A percentile compares a stretch with the other conserved stretches of the same genome.
Conservation (phyloP, 2,329 filamentous ascomycete genomes). For the Thielaviopsis cerberus region DNA sequence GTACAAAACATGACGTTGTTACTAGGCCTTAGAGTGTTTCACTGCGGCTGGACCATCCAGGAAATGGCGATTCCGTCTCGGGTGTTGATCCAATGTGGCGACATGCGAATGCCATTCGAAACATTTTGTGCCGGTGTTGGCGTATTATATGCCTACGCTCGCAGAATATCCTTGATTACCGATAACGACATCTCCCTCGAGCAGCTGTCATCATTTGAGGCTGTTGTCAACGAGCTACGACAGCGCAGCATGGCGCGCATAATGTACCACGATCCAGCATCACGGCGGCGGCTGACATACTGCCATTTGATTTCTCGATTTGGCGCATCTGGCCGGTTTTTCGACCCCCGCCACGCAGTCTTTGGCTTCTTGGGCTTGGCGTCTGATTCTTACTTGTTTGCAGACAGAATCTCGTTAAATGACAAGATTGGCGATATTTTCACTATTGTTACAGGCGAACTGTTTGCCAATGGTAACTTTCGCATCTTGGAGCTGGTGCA, state of each 20-base stretch:
- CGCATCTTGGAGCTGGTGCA: conserved; percentile 2
- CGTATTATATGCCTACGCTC: not conserved
- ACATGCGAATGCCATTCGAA: not conserved
- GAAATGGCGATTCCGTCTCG: not conserved
- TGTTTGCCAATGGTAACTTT: conserved; percentile 2
- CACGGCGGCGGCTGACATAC: not conserved
- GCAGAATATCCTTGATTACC: not conserved
- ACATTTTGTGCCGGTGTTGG: not conserved
- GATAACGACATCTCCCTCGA: not conserved
- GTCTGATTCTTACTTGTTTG: not conserved
- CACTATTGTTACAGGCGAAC: not conserved
- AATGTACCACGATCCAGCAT: conserved; percentile 2
- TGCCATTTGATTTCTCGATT: not conserved
- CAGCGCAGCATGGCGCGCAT: not conserved
- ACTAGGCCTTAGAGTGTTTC: not conserved
- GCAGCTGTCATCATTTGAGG: not conserved
- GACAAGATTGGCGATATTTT: not conserved
- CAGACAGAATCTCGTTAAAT: not conserved
- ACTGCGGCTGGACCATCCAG: not conserved
- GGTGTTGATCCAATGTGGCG: not conserved
- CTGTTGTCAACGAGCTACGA: not conserved
- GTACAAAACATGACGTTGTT: not conserved
- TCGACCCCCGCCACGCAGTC: not conserved
- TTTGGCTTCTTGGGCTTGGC: conserved; percentile 2
- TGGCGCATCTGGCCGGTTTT: not conserved